Conservation (phyloP, 306 rosid species). For the Citrullus colocynthis region DNA sequence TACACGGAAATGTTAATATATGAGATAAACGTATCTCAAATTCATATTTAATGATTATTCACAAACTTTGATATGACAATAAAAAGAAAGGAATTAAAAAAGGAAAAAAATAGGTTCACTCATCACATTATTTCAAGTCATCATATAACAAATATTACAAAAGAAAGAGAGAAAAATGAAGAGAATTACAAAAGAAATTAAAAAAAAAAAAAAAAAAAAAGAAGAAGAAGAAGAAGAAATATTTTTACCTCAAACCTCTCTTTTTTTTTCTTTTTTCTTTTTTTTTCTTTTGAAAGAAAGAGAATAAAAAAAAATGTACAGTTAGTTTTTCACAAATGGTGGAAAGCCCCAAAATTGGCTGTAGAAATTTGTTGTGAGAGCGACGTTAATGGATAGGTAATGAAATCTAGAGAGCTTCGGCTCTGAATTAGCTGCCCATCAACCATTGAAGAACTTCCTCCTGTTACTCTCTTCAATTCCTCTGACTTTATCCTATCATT, state of each 20-base stretch:
- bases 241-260: not conserved
- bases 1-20: not conserved
- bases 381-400: constrained; percentile 67
- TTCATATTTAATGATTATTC: no score
- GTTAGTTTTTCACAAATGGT: constrained; percentile 36
- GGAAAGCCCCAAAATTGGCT: constrained; percentile 69
- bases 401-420: constrained; percentile 57
- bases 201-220: no score
- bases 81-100: not conserved
- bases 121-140: not conserved
- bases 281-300: constrained; percentile 8
- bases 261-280: constrained; percentile 13
- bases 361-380: constrained; percentile 64
- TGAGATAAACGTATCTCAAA: no score
- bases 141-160: constrained; percentile 1
- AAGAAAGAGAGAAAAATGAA: not conserved
- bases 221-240: not conserved
- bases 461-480: constrained; percentile 29
- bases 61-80: no score
- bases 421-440: constrained; percentile 22
- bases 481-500: constrained; percentile 46
- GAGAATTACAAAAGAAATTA: not conserved
- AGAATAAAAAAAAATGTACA: constrained; percentile 21
- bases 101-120: not conserved
- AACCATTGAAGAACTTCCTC: constrained; percentile 33